phyloP scores from a whole-genome alignment of 768 basidiomycete genomes.

The Rhodocollybia butyracea region DNA sequence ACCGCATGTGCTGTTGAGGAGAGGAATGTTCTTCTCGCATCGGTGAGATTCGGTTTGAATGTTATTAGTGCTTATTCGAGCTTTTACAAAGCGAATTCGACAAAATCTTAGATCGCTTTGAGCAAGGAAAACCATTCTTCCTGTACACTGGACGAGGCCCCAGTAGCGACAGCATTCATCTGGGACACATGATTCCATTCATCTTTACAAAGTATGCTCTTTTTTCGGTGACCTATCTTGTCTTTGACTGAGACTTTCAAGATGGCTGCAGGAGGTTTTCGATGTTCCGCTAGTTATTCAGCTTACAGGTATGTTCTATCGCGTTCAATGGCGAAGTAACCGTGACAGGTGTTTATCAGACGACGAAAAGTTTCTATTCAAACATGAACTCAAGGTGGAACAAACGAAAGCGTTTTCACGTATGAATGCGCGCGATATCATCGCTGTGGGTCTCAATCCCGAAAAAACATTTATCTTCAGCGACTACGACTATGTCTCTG shows the following conservation, averaged over 20 bases:
- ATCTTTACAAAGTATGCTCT: constrained; percentile 86
- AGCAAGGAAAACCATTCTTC: constrained; percentile 96
- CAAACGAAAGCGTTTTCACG: constrained; percentile 80
- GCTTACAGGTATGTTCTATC: constrained; percentile 66
- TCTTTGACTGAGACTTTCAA: constrained; percentile 24
- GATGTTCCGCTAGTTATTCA: constrained; percentile 93
- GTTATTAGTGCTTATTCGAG: not conserved
- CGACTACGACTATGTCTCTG: constrained; percentile 86
- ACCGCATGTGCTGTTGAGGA: constrained; percentile 84
- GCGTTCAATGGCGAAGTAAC: not conserved
- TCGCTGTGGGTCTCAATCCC: constrained; percentile 90
- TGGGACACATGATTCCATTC: constrained; percentile 97
- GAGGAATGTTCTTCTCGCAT: constrained; percentile 98
- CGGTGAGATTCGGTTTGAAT: constrained; percentile 49
- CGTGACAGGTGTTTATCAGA: constrained; percentile 41
- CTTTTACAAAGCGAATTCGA: constrained; percentile 85
- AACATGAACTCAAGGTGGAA: constrained; percentile 88
- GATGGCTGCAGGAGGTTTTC: constrained; percentile 97
- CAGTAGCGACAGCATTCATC: constrained; percentile 94
- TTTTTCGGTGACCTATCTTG: not conserved
- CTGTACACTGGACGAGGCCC: constrained; percentile 97
- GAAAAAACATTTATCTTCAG: constrained; percentile 98
- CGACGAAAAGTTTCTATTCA: constrained; percentile 99
- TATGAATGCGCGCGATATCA: constrained; percentile 92
- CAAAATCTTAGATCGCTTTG: constrained; percentile 90